Evolutionary conservation across 495 filamentous ascomycete genomes (phyloP).

Genomic region (Xylaria cubensis): DNA sequence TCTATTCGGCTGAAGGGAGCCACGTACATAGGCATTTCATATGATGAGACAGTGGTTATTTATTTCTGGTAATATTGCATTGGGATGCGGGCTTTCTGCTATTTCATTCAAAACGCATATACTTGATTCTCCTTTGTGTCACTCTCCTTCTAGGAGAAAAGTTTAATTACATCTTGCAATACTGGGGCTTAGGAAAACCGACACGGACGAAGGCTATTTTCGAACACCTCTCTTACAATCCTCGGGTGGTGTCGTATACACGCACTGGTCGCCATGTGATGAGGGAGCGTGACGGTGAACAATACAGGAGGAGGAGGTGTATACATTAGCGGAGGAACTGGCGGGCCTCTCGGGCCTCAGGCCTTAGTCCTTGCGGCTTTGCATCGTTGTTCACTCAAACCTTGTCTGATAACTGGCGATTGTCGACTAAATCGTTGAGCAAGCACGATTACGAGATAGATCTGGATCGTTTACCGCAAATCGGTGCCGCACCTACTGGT

Average conservation of each 20-base stretch:
- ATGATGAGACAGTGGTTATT: slow-evolving; percentile 42
- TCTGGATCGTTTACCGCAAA: slow-evolving; percentile 22
- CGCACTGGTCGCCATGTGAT: not conserved
- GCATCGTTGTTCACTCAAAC: slow-evolving; percentile 10
- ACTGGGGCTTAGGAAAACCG: not conserved
- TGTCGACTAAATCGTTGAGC: slow-evolving; percentile 15
- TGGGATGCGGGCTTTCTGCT: slow-evolving; percentile 43
- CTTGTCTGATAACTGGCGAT: slow-evolving; percentile 11
- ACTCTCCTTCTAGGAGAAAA: slow-evolving; percentile 4
- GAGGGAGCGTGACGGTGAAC: not conserved
- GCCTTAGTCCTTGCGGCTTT: not conserved
- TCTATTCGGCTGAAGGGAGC: slow-evolving; percentile 38
- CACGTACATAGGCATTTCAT: slow-evolving; percentile 47
- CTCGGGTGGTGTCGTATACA: not conserved
- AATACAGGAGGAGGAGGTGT: slow-evolving; percentile 6
- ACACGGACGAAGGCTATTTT: not conserved
- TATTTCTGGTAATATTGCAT: slow-evolving; percentile 52
- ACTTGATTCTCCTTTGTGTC: slow-evolving; percentile 31
- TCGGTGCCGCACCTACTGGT: not conserved
- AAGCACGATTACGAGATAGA: slow-evolving; percentile 25
- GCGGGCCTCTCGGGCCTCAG: not conserved
- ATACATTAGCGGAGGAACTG: slow-evolving; percentile 5
- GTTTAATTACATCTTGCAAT: slow-evolving; percentile 23
- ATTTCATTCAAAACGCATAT: slow-evolving; percentile 42
- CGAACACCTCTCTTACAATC: not conserved